These are phyloP conservation scores for Camellia japonica DNA, from an alignment of 148 eudicot genomes.

Conservation along the genomic window DNA sequence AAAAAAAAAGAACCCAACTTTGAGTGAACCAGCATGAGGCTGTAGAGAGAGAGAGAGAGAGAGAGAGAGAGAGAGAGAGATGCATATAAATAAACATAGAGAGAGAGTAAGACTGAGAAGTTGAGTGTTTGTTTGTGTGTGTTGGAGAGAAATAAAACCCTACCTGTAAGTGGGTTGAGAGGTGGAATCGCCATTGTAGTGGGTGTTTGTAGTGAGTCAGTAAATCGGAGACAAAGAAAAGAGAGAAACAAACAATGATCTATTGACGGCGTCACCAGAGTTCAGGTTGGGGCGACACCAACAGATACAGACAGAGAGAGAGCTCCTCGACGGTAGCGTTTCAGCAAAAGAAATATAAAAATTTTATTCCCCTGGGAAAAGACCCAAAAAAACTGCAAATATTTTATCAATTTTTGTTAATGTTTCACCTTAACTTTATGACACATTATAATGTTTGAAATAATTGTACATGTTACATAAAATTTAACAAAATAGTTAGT, in stretches of 20 bases:
- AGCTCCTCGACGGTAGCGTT: background rate
- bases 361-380: no score
- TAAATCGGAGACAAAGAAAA: no score
- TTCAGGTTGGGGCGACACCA: background rate
- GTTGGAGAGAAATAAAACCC: background rate
- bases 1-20: background rate
- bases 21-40: background rate
- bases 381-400: no score
- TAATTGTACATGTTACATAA: no score
- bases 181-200: conserved; percentile 9
- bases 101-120: background rate
- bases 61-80: background rate
- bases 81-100: background rate
- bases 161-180: background rate
- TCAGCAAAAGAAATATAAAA: background rate
- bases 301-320: background rate
- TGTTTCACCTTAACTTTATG: no score
- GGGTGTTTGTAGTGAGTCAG: no score
- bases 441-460: no score
- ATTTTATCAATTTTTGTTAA: no score
- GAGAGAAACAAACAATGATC: background rate
- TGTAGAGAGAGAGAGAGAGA: background rate
- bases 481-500: no score
- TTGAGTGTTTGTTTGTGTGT: background rate
- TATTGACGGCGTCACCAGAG: background rate